Conservation (phyloP, 495 filamentous ascomycete species). For the Neurospora sp. region DNA sequence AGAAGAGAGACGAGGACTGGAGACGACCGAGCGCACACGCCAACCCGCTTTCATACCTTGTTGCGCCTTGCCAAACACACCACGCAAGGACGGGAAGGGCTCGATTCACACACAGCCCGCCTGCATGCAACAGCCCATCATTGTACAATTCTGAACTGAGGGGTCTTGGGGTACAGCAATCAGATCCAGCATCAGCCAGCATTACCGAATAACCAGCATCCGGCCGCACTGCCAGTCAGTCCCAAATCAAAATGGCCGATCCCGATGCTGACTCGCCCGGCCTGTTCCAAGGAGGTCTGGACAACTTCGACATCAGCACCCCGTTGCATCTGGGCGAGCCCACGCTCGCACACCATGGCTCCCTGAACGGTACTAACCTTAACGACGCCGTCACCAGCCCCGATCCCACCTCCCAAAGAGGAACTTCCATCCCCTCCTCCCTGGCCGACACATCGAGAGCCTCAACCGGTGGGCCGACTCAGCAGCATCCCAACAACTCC, state of each 20-base stretch:
- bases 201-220: not conserved
- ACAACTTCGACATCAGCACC: slow-evolving; percentile 8
- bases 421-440: slow-evolving; percentile 4
- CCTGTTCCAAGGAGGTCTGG: slow-evolving; percentile 17
- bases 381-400: slow-evolving; percentile 8
- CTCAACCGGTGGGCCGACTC: slow-evolving; percentile 11
- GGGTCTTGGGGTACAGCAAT: not conserved
- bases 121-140: slow-evolving; percentile 23
- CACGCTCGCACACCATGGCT: slow-evolving; percentile 3
- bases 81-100: not conserved
- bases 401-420: slow-evolving; percentile 6
- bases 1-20: not conserved
- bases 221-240: not conserved
- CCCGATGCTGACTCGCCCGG: slow-evolving; percentile 15
- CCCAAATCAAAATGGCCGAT: slow-evolving; percentile 15
- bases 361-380: slow-evolving; percentile 3
- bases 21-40: not conserved
- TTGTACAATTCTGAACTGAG: not conserved
- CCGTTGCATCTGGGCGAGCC: slow-evolving; percentile 2
- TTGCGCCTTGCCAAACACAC: not conserved
- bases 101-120: not conserved
- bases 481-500: slow-evolving; percentile 1
- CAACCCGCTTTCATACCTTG: not conserved
- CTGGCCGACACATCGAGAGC: slow-evolving; percentile 1
- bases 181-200: not conserved